Base-by-base conservation (phyloP, 2,329 filamentous ascomycete species). In the Westerdykella aurantiaca region DNA sequence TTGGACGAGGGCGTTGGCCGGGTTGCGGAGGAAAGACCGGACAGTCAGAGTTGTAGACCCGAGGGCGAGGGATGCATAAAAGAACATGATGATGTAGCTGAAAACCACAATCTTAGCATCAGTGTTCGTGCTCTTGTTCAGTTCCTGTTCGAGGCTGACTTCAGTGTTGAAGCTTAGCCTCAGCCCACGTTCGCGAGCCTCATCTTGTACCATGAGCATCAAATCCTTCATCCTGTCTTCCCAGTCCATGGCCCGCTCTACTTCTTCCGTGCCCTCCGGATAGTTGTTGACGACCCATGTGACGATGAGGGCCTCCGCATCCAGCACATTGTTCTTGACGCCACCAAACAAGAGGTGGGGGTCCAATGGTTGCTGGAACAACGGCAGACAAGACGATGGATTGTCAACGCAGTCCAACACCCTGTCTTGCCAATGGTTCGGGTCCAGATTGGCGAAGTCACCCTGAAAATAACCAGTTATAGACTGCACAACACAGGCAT, bases 11-110 rank as follows among this genome's bases (percentile, higher is more conserved):
- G 88, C 83, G 41, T 88, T 84, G 11, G 87, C 80, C 1, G 91
- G 90, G 60, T 95, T 95, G 41, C 80, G 80, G 39, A 95, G 69
- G 37, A 97, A 72, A 45, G 91, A 86, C 54, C 79, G 80, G 45
- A 90, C 72, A 1, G 84, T 87, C 44, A 95, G 74, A 5, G 86
- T 89, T 0, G 87, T 93, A 1, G 90, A 95, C 0, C 93, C 93
- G 0, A 98, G 76, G 0, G 93, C 90, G 42, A 98, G 71, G 5
- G 91, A 97, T 4, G 90, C 93, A 62, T 98, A 98, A 49, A 98
- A 71, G 69, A 98, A 98, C 93, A 98, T 98, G 72, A 96, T 88
- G 51, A 97, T 78, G 70, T 98, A 98, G 75, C 91, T 97, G 69
- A 98, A 85, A 42, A 91, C 81, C 18, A 98, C 82, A 58, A 98